A percentile compares a stretch with the other conserved stretches of the same genome.
Evolutionary conservation across 2,329 filamentous ascomycete genomes (phyloP).

Genomic region (Cladosporium sp.): DNA sequence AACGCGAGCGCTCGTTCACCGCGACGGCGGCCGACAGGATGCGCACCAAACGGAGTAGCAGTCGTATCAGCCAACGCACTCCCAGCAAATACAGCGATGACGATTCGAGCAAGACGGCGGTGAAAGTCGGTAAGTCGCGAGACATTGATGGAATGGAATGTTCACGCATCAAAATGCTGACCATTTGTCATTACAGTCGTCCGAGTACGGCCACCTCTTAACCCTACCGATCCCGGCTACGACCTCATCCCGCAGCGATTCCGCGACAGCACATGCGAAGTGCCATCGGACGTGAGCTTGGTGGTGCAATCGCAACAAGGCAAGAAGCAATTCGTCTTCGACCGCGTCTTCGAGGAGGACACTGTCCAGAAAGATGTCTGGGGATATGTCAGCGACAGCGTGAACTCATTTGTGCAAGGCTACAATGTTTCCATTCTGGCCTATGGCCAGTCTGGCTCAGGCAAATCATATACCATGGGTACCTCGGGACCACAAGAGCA

Average conservation of each 20-base stretch:
- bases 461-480: slow-evolving; percentile 99
- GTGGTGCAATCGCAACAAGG: slow-evolving; percentile 90
- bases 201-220: slow-evolving; percentile 84
- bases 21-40: slow-evolving; percentile 18
- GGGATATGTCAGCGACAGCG: slow-evolving; percentile 90
- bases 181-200: slow-evolving; percentile 63
- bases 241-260: slow-evolving; percentile 96
- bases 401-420: slow-evolving; percentile 86
- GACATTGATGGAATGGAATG: slow-evolving; percentile 5
- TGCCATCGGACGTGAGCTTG: slow-evolving; percentile 80
- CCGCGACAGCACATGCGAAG: slow-evolving; percentile 87
- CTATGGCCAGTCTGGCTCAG: slow-evolving; percentile 95
- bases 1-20: slow-evolving; percentile 10
- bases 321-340: slow-evolving; percentile 93
- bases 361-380: slow-evolving; percentile 86
- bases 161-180: slow-evolving; percentile 21
- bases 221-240: slow-evolving; percentile 82
- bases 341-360: slow-evolving; percentile 86
- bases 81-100: slow-evolving; percentile 81
- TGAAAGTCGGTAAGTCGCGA: slow-evolving; percentile 76
- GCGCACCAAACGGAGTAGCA: slow-evolving; percentile 59
- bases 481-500: slow-evolving; percentile 79
- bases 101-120: slow-evolving; percentile 75
- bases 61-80: slow-evolving; percentile 75
- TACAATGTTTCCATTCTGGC: slow-evolving; percentile 98